phyloP scores from a whole-genome alignment of 2,329 filamentous ascomycete species.

The Lasiodiplodia hormozganensis region DNA sequence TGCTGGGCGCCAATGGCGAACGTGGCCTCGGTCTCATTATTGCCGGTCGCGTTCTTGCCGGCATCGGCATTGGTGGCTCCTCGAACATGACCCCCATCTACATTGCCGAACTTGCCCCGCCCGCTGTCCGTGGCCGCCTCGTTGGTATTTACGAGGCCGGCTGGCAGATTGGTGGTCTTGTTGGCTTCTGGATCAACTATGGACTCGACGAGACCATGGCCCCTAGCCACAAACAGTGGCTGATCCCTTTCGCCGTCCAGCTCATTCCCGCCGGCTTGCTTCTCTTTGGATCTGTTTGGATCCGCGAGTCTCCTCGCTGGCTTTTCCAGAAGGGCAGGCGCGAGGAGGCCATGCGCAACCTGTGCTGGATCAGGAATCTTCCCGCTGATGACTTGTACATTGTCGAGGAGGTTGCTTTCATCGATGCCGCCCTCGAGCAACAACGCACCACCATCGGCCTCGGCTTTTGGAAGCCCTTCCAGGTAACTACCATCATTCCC shows the following conservation, averaged over 20 bases:
- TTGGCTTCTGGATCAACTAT: conserved; percentile 57
- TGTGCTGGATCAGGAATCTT: conserved; percentile 70
- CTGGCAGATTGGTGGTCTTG: conserved; percentile 60
- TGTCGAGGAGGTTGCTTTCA: conserved; percentile 73
- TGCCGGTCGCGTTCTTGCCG: conserved; percentile 64
- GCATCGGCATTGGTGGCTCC: conserved; percentile 63
- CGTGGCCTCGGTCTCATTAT: conserved; percentile 63
- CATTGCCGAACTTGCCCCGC: conserved; percentile 64
- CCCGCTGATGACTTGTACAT: conserved; percentile 68
- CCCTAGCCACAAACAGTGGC: conserved; percentile 53
- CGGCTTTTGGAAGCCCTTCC: conserved; percentile 71
- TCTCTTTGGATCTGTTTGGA: conserved; percentile 60
- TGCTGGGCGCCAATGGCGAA: conserved; percentile 63
- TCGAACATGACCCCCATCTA: conserved; percentile 67
- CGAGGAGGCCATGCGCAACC: conserved; percentile 59
- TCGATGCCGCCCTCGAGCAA: conserved; percentile 73
- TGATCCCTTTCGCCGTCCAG: conserved; percentile 68
- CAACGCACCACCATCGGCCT: conserved; percentile 68
- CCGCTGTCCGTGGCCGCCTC: conserved; percentile 64
- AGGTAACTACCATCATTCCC: conserved; percentile 34
- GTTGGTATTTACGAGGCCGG: conserved; percentile 65
- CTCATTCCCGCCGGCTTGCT: conserved; percentile 46
- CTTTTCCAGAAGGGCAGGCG: conserved; percentile 67
- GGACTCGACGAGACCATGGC: conserved; percentile 53
- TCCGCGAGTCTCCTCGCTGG: conserved; percentile 69